phyloP scores from a whole-genome alignment of 2,329 filamentous ascomycete species.

The Calonectria ilicicola region DNA sequence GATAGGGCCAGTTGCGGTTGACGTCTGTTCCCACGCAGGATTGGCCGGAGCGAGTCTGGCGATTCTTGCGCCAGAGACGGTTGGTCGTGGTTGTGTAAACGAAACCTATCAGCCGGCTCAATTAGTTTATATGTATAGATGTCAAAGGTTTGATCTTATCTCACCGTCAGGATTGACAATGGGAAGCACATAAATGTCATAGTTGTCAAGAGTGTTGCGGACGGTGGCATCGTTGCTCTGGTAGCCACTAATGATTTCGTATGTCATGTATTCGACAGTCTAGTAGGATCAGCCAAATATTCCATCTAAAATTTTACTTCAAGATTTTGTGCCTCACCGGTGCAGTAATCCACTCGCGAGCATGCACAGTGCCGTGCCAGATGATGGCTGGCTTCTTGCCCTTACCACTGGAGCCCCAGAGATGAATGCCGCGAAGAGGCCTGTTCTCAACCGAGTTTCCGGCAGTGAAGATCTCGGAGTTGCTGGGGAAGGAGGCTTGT shows the following conservation, averaged over 20 bases:
- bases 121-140: not conserved
- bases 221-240: not conserved
- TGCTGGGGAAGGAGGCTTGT: not conserved
- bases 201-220: constrained; percentile 3
- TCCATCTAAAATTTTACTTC: not conserved
- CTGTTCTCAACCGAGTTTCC: not conserved
- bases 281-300: not conserved
- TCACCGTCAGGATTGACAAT: not conserved
- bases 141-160: not conserved
- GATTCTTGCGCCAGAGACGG: constrained; percentile 73
- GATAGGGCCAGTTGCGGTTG: constrained; percentile 71
- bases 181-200: not conserved
- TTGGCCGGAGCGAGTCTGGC: constrained; percentile 53
- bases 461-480: not conserved
- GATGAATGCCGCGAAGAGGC: constrained; percentile 41
- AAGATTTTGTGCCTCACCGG: constrained; percentile 56
- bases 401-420: constrained; percentile 60
- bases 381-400: constrained; percentile 64
- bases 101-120: constrained; percentile 49
- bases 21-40: constrained; percentile 65
- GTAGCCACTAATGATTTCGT: not conserved
- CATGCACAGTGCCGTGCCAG: constrained; percentile 69
- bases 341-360: constrained; percentile 70
- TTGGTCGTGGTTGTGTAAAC: constrained; percentile 56
- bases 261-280: not conserved